Evolutionary conservation across 2,329 filamentous ascomycete species (phyloP).

Genomic region (Claviceps cyperi): DNA sequence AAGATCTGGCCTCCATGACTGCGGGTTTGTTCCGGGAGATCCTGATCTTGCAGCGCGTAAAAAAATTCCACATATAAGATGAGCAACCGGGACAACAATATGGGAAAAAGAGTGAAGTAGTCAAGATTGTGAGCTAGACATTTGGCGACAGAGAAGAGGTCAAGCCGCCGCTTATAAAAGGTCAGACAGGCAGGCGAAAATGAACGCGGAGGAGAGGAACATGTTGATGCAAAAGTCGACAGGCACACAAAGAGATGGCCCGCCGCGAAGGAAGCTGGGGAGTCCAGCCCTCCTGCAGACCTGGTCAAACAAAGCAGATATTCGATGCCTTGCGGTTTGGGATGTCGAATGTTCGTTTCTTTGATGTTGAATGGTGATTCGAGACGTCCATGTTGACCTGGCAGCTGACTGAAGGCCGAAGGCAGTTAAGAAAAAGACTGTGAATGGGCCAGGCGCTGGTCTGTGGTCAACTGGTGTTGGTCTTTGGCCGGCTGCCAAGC

Average conservation of each 20-base stretch:
- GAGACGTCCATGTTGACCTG: not conserved
- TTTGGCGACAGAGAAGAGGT: not conserved
- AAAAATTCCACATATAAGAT: not conserved
- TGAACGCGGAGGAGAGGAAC: not conserved
- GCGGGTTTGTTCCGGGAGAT: not conserved
- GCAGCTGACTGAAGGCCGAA: no score
- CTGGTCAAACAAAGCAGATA: not conserved
- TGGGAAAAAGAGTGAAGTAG: not conserved
- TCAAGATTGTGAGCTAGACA: not conserved
- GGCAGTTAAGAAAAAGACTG: no score
- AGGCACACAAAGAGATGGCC: not conserved
- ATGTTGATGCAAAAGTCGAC: not conserved
- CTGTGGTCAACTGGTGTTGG: no score
- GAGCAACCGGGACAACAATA: not conserved
- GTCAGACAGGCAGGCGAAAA: not conserved
- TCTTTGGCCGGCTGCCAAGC: no score
- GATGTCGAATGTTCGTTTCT: not conserved
- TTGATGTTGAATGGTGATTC: not conserved
- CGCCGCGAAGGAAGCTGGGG: not conserved
- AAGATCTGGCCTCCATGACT: slow-evolving; percentile 63
- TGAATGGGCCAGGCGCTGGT: no score
- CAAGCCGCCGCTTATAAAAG: not conserved
- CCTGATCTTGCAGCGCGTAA: not conserved
- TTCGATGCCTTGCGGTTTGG: not conserved
- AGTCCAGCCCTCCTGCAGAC: not conserved